Conservation (phyloP, 768 basidiomycete genomes). For the Crassisporium funariophilum region DNA sequence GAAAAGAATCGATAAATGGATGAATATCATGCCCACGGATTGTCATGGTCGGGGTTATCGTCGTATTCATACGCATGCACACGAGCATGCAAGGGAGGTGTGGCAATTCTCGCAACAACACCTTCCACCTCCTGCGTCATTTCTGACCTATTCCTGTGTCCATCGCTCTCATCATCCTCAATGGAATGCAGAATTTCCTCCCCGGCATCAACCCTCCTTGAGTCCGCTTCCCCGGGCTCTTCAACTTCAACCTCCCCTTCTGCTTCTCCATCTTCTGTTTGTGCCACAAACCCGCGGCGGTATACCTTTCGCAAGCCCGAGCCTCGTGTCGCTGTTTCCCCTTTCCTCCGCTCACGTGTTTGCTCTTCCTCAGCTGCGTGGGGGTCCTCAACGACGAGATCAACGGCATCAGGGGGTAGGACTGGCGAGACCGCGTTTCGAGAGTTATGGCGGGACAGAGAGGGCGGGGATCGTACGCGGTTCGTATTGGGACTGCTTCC, state of each 20-base stretch:
- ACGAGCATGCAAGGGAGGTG: slow-evolving; percentile 50
- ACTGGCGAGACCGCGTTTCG: slow-evolving; percentile 26
- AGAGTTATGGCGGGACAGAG: slow-evolving; percentile 34
- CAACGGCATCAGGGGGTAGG: slow-evolving; percentile 78
- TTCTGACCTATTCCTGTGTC: slow-evolving; percentile 9
- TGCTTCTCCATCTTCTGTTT: slow-evolving; percentile 34
- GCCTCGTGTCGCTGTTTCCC: slow-evolving; percentile 53
- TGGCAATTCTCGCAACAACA: slow-evolving; percentile 36
- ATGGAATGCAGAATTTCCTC: slow-evolving; percentile 40
- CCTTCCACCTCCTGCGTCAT: slow-evolving; percentile 26
- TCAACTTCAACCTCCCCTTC: slow-evolving; percentile 46
- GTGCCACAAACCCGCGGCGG: slow-evolving; percentile 46
- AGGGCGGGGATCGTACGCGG: slow-evolving; percentile 32
- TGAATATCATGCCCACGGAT: slow-evolving; percentile 55
- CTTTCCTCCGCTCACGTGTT: slow-evolving; percentile 56
- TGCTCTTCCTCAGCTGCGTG: slow-evolving; percentile 55
- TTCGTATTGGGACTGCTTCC: slow-evolving; percentile 19
- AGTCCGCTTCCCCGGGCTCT: slow-evolving; percentile 24
- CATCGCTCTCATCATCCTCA: slow-evolving; percentile 34
- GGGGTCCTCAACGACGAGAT: slow-evolving; percentile 78
- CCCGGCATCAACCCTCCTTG: slow-evolving; percentile 38
- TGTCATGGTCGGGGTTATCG: slow-evolving; percentile 46
- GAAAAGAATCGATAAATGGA: slow-evolving; percentile 10
- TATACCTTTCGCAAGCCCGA: slow-evolving; percentile 55
- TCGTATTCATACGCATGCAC: slow-evolving; percentile 33